A percentile compares a stretch with the other conserved stretches of the same genome.
phyloP scores from a whole-genome alignment of 2,329 filamentous ascomycete genomes.

The Cryoendolithus antarcticus region DNA sequence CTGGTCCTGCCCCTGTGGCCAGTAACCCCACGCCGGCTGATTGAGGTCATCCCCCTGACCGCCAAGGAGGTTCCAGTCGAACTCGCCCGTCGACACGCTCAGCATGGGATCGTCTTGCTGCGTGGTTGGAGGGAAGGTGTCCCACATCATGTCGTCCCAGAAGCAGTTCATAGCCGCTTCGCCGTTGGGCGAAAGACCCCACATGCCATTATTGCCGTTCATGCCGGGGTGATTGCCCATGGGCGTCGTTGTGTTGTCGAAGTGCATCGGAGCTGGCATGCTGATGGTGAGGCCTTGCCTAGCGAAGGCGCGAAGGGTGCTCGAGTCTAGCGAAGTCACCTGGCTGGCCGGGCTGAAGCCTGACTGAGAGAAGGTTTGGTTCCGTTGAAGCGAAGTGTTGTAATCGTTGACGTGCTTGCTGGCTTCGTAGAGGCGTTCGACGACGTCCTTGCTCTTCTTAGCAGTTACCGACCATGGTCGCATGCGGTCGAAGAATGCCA shows the following conservation, averaged over 20 bases:
- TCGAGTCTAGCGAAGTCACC: slow-evolving; percentile 3
- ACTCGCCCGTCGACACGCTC: slow-evolving; percentile 3
- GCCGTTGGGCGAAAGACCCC: slow-evolving; percentile 10
- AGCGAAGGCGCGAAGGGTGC: slow-evolving; percentile 1
- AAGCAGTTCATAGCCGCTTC: slow-evolving; percentile 12
- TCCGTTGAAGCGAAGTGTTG: slow-evolving; percentile 12
- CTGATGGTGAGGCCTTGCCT: no score
- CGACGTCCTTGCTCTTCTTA: slow-evolving; percentile 30
- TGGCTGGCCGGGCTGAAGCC: slow-evolving; percentile 4
- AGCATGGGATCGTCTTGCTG: slow-evolving; percentile 2
- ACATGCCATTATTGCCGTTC: slow-evolving; percentile 9
- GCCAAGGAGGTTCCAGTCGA: slow-evolving; percentile 4
- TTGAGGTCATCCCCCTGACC: no score
- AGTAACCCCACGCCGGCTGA: no score
- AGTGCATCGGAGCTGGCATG: no score
- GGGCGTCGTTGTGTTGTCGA: no score
- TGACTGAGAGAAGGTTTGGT: no score
- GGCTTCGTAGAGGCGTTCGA: slow-evolving; percentile 30
- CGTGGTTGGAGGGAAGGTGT: slow-evolving; percentile 8
- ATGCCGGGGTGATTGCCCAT: no score
- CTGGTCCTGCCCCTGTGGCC: no score
- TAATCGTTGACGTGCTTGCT: slow-evolving; percentile 17
- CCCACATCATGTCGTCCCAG: slow-evolving; percentile 15
- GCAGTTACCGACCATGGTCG: slow-evolving; percentile 33
- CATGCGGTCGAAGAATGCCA: slow-evolving; percentile 32